Base-by-base conservation (phyloP, 768 basidiomycete species). In the Kwoniella botswanensis region DNA sequence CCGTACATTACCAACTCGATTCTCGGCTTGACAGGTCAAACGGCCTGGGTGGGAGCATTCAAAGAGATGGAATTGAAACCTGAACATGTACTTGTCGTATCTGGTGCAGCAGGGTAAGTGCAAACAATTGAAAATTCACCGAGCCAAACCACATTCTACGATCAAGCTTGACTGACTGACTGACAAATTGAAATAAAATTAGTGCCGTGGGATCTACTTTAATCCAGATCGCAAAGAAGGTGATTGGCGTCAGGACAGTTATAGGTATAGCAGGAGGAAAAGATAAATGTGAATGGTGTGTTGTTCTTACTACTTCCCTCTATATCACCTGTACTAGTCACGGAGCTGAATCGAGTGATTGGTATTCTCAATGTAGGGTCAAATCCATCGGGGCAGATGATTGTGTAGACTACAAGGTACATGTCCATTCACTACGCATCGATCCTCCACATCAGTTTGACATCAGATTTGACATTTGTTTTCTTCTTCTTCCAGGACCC, bases 351-450 rank as follows among this genome's bases (percentile, higher is more conserved):
- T 35, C 35, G 35, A 4, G 7, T 35, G 35, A 7, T 35, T 7
- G 35, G 6, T 7, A 6, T 35, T 35, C 7, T 35, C 35, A 35
- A 35, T 9, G 1, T 22, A 72, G 68, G 71, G 83, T 84, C 71
- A 76, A 82, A 63, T 70, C 63, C 11, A 76, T 84, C 50, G 83
- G 83, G 0, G 83, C 83, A 29, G 82, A 82, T 71, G 75, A 68
- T 17, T 82, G 82, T 69, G 61, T 84, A 72, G 83, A 84, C 68
- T 84, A 84, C 82, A 79, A 76, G 67, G 68, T 64, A 42, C 2
- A 70, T 66, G 7, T 41, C 46, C 44, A 35, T 44, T 22, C 21
- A 3, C 61, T 35, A 6, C 4, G 35, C 35, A 35, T 35, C 0
- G 35, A 35, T 35, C 35, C 35, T 35, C 35, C 35, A 7, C 35